Evolutionary conservation across 1,284 basidiomycete species (phyloP).

Genomic region (Irpex lacteus): DNA sequence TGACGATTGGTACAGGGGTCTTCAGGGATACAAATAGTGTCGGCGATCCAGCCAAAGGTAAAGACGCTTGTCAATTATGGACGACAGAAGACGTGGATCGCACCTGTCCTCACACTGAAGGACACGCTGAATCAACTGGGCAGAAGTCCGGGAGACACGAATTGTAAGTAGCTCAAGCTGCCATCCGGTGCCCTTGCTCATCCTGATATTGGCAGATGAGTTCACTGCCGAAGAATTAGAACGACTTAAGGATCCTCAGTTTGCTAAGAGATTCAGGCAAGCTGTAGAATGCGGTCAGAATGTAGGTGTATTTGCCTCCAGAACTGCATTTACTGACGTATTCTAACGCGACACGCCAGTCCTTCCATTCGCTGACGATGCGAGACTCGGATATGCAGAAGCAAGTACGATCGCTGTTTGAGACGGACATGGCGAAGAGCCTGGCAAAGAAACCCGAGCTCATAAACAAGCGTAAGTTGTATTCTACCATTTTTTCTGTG

Average conservation of each 20-base stretch:
- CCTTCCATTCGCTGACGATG: slow-evolving; percentile 42
- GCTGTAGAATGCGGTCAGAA: slow-evolving; percentile 52
- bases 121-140: slow-evolving; percentile 37
- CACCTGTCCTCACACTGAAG: slow-evolving; percentile 43
- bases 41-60: slow-evolving; percentile 54
- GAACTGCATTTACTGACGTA: background rate
- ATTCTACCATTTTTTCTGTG: background rate
- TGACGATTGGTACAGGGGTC: slow-evolving; percentile 45
- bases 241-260: slow-evolving; percentile 43
- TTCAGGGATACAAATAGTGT: slow-evolving; percentile 60
- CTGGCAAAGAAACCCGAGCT: slow-evolving; percentile 59
- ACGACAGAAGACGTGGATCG: slow-evolving; percentile 60
- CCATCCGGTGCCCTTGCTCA: background rate
- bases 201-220: slow-evolving; percentile 29
- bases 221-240: slow-evolving; percentile 55
- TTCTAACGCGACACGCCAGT: slow-evolving; percentile 28
- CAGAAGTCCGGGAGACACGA: slow-evolving; percentile 31
- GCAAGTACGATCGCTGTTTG: slow-evolving; percentile 38
- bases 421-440: slow-evolving; percentile 45
- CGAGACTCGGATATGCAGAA: slow-evolving; percentile 40
- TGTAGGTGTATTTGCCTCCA: slow-evolving; percentile 31
- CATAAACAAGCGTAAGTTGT: slow-evolving; percentile 45
- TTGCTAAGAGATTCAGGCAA: slow-evolving; percentile 48
- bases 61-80: slow-evolving; percentile 53
- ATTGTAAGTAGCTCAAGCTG: slow-evolving; percentile 38